phyloP scores from a whole-genome alignment of 2,329 filamentous ascomycete genomes.

The Knufia fluminis region DNA sequence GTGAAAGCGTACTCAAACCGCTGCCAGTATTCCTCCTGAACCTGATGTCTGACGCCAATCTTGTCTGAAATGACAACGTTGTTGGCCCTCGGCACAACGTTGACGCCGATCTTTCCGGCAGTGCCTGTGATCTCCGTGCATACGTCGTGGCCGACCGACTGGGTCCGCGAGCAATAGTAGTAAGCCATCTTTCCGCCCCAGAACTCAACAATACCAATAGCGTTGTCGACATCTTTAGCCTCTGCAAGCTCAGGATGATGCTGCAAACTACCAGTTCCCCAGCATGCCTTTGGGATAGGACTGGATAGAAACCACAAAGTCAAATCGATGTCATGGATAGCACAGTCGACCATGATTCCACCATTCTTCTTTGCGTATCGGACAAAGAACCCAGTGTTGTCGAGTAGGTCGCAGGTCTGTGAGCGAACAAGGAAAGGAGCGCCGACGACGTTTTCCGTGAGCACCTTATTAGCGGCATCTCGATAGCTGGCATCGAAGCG shows the following conservation, averaged over 20 bases:
- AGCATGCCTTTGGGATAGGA: constrained; percentile 26
- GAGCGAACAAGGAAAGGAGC: constrained; percentile 47
- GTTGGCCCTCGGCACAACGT: constrained; percentile 22
- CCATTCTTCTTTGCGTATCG: constrained; percentile 51
- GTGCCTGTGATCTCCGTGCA: constrained; percentile 28
- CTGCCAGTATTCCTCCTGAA: constrained; percentile 31
- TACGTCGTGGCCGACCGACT: constrained; percentile 30
- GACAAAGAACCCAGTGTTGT: constrained; percentile 54
- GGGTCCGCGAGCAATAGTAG: constrained; percentile 28
- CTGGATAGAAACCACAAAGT: constrained; percentile 28
- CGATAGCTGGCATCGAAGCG: constrained; percentile 58
- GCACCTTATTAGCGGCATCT: constrained; percentile 43
- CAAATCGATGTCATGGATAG: constrained; percentile 56
- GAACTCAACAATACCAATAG: constrained; percentile 30
- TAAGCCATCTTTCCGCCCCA: constrained; percentile 30
- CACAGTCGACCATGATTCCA: constrained; percentile 57
- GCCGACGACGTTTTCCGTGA: constrained; percentile 45
- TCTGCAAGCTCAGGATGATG: constrained; percentile 27
- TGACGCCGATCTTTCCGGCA: constrained; percentile 28
- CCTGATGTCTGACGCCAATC: constrained; percentile 30
- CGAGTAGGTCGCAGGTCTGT: constrained; percentile 54
- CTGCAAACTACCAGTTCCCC: constrained; percentile 26
- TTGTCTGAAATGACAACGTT: constrained; percentile 28
- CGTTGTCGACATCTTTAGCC: constrained; percentile 30
- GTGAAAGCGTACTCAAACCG: constrained; percentile 34